These are phyloP conservation scores for Alopecurus myosuroides DNA, from an alignment of 176 grass and related monocot genomes.

Conservation along the genomic window DNA sequence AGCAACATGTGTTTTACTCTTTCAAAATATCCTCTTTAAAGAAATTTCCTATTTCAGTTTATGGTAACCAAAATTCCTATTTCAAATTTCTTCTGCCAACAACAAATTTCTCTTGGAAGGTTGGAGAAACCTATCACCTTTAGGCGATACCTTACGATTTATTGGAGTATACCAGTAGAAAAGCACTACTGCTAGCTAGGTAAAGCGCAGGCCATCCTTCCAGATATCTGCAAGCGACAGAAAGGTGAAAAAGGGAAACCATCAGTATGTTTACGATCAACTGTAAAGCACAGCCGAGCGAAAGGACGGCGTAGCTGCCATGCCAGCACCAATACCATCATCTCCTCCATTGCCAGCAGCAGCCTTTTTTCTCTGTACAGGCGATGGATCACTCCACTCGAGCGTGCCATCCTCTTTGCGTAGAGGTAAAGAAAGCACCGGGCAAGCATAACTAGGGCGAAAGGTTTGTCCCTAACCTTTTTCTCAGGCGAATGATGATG, in stretches of 20 bases:
- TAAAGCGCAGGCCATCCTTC: slow-evolving; percentile 4
- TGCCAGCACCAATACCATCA: slow-evolving; percentile 20
- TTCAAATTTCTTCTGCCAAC: not conserved
- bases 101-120: not conserved
- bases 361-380: slow-evolving; percentile 23
- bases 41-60: too few relatives aligned
- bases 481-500: not conserved
- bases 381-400: not conserved
- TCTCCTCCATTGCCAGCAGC: slow-evolving; percentile 7
- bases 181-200: not conserved
- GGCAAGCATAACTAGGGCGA: not conserved
- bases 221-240: not conserved
- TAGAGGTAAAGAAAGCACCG: slow-evolving; percentile 24
- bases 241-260: not conserved
- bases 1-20: not conserved
- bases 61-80: not conserved
- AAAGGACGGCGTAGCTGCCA: not conserved
- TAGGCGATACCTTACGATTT: not conserved
- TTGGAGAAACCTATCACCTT: not conserved
- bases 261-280: not conserved
- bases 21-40: not conserved
- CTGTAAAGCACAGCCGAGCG: slow-evolving; percentile 6
- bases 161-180: not conserved
- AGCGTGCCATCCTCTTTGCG: slow-evolving; percentile 28
- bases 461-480: slow-evolving; percentile 8